A percentile compares a stretch with the other conserved stretches of the same genome.
These are phyloP conservation scores for Cercophora newfieldiana DNA, from an alignment of 495 filamentous ascomycete species.

Conservation along the genomic window DNA sequence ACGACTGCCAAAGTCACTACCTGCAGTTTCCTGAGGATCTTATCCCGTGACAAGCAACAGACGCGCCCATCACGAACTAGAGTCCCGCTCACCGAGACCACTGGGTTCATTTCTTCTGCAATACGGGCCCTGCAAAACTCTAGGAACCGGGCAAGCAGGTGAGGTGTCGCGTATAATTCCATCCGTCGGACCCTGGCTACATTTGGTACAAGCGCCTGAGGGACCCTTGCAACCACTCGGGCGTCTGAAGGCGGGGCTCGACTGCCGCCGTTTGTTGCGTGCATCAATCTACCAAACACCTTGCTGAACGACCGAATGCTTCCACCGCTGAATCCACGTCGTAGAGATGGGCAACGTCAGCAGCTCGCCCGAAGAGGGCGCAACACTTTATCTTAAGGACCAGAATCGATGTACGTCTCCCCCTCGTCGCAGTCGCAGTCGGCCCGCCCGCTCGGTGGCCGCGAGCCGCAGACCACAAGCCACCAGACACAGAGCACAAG, in stretches of 20 bases:
- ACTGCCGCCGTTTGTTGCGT: constrained; percentile 11
- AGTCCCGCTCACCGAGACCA: not conserved
- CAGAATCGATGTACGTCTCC: constrained; percentile 73
- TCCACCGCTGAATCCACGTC: constrained; percentile 23
- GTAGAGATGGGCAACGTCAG: constrained; percentile 85
- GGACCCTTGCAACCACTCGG: not conserved
- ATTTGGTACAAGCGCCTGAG: not conserved
- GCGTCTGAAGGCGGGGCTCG: not conserved
- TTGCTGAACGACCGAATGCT: constrained; percentile 18
- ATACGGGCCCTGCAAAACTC: too few species aligned
- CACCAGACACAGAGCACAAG: not conserved
- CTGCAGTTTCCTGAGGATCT: not conserved
- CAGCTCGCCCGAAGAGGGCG: constrained; percentile 86
- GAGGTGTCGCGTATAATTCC: not conserved
- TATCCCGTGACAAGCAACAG: not conserved
- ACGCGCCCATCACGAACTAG: not conserved
- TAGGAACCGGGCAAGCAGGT: not conserved
- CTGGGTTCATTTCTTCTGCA: too few species aligned
- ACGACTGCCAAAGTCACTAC: not conserved
- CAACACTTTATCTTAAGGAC: constrained; percentile 81
- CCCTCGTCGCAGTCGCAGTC: too few species aligned
- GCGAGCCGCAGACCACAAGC: constrained; percentile 5
- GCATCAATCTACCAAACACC: constrained; percentile 5
- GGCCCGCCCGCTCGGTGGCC: not conserved
- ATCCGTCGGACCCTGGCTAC: not conserved